Evolutionary conservation across 805 yeast species (phyloP), one percentile per base, ranked within the genome.

Genomic region (Isabelozyma rhagii): DNA sequence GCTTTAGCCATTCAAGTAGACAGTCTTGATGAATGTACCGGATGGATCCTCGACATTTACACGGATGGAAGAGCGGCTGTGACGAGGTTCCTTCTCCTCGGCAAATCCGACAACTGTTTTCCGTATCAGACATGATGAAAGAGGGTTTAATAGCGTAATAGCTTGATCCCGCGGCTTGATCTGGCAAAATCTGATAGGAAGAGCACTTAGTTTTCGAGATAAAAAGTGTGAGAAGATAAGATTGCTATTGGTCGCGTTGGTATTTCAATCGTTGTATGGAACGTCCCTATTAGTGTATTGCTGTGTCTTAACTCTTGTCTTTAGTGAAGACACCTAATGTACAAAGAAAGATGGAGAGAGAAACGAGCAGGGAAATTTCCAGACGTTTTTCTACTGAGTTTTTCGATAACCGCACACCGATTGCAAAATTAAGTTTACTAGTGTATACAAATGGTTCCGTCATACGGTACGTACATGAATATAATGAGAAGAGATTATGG

Each of bases 1-100:
- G 91, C 46, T 78, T 75, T 40, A 94, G 78, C 99, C 99, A 93
- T 60, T 89, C 94, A 59, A 83, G 71, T 43, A 93, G 69, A 54
- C 99, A 94, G 49, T 87, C 96, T 66, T 93, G 96, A 66, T 94
- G 99, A 47, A 94, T 89, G 60, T 84, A 92, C 63, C 86, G 87
- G 64, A 94, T 96, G 11, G 96, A 87, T 1, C 99, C 99, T 47
- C 90, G 78, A 69, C 99, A 94, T 60, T 82, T 85, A 69, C 99
- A 94, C 3, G 99, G 99, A 66, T 88, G 92, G 55, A 80, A 85
- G 43, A 94, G 72, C 3, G 97, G 97, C 55, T 88, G 89, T 1
- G 79, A 82, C 0, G 69, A 71, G 0, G 94, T 82, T n/a, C 81
- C 92, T 58, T 90, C 98, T 39, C 96, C 93, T 47, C 97, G 86